Evolutionary conservation across 208 protist genomes (phyloP).

Genomic region (Trypanosoma rangeli): DNA sequence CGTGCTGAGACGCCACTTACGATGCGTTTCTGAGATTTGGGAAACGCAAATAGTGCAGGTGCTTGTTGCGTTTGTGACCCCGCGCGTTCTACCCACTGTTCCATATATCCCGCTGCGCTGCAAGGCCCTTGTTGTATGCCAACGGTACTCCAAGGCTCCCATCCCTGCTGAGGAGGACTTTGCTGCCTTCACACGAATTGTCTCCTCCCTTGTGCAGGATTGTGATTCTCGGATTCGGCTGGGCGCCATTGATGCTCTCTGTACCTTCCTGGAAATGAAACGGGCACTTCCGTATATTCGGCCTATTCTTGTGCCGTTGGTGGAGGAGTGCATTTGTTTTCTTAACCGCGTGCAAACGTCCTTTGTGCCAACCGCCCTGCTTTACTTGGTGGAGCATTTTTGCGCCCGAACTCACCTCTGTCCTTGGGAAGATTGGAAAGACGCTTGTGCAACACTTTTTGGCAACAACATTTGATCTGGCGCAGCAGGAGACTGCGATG

Average conservation of each 20-base stretch:
- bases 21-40: slow-evolving; percentile 71
- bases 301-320: slow-evolving; percentile 67
- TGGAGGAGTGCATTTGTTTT: slow-evolving; percentile 84
- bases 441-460: slow-evolving; percentile 81
- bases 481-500: slow-evolving; percentile 37
- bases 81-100: slow-evolving; percentile 51
- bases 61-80: slow-evolving; percentile 74
- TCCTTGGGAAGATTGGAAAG: slow-evolving; percentile 71
- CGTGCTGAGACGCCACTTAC: slow-evolving; percentile 78
- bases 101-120: slow-evolving; percentile 62
- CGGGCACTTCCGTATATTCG: slow-evolving; percentile 61
- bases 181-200: slow-evolving; percentile 76
- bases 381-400: slow-evolving; percentile 89
- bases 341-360: slow-evolving; percentile 83
- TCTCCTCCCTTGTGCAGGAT: slow-evolving; percentile 64
- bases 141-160: slow-evolving; percentile 84
- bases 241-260: slow-evolving; percentile 80
- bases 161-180: slow-evolving; percentile 73
- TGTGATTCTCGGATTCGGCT: slow-evolving; percentile 75
- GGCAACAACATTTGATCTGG: slow-evolving; percentile 73
- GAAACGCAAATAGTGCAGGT: slow-evolving; percentile 72
- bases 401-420: slow-evolving; percentile 70
- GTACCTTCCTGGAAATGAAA: slow-evolving; percentile 85
- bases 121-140: slow-evolving; percentile 80
- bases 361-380: slow-evolving; percentile 75